These are phyloP conservation scores for Linnemannia elongata DNA, from an alignment of 192 early-diverging fungal species.

Conservation along the genomic window DNA sequence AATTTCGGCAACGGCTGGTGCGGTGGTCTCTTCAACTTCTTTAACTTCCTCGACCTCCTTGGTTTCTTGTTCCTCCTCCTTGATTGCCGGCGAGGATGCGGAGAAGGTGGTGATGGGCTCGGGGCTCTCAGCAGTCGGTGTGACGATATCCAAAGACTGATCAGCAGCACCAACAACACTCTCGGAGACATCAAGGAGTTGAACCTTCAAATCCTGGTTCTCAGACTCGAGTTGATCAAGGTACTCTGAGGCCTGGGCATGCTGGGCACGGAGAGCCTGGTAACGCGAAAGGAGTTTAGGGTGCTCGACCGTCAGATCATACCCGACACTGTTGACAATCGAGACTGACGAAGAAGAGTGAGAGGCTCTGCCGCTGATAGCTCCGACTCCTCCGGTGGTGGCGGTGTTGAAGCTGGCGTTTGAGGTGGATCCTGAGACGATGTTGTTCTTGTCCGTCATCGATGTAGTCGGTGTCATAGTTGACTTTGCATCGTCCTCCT, in stretches of 20 bases:
- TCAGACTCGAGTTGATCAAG: conserved; percentile 24
- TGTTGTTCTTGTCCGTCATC: not conserved
- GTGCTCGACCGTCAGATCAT: conserved; percentile 34
- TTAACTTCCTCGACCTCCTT: not conserved
- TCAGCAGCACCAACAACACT: not conserved
- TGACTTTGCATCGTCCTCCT: too few species aligned
- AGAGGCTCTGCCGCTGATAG: not conserved
- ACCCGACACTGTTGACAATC: conserved; percentile 39
- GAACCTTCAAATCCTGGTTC: conserved; percentile 31
- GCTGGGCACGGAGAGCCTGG: conserved; percentile 28
- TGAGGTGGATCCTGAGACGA: not conserved
- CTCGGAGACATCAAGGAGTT: conserved; percentile 14
- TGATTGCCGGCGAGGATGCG: not conserved
- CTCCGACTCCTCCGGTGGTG: not conserved
- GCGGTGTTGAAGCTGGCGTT: not conserved
- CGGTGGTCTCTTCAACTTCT: not conserved
- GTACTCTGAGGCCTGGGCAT: conserved; percentile 40
- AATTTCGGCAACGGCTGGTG: not conserved
- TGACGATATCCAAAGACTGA: not conserved
- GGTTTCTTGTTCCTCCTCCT: too few species aligned
- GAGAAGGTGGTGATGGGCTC: not conserved
- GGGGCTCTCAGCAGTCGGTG: not conserved
- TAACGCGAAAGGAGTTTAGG: conserved; percentile 28
- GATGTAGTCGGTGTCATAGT: not conserved
- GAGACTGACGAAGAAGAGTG: not conserved